phyloP scores from a whole-genome alignment of 1,284 basidiomycete genomes.

The Ganoderma sp. region DNA sequence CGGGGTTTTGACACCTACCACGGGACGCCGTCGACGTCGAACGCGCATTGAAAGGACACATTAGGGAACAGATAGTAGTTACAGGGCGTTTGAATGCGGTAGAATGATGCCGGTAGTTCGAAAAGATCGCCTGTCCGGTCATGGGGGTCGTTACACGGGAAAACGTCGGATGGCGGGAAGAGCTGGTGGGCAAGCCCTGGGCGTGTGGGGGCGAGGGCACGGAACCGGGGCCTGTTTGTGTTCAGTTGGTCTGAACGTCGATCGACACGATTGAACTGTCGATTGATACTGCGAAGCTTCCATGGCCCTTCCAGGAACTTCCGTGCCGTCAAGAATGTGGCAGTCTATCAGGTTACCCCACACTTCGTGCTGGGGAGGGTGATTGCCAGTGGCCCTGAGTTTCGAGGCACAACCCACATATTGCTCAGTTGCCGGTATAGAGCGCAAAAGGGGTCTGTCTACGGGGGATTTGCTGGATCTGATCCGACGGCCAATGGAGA shows the following conservation, averaged over 20 bases:
- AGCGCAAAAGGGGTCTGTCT: too few relatives aligned
- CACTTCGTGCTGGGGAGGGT: background rate
- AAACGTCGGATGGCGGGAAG: constrained; percentile 20
- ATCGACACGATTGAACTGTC: background rate
- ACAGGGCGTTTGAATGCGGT: background rate
- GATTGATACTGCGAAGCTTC: background rate
- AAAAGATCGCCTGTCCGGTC: constrained; percentile 15
- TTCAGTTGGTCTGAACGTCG: background rate
- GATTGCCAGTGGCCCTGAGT: constrained; percentile 1
- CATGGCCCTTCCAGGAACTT: background rate
- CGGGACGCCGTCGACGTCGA: too few relatives aligned
- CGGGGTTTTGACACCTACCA: too few relatives aligned
- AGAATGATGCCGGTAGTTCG: background rate
- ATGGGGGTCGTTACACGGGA: constrained; percentile 21
- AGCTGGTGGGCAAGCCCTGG: background rate
- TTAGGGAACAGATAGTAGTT: background rate
- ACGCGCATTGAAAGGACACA: too few relatives aligned
- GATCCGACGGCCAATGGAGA: too few relatives aligned
- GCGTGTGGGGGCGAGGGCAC: background rate
- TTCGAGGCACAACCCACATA: background rate
- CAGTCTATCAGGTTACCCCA: constrained; percentile 3
- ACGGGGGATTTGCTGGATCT: too few relatives aligned
- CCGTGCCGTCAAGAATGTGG: background rate
- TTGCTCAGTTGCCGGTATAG: background rate
- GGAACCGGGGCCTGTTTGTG: constrained; percentile 15